These are phyloP conservation scores for Citrus hindsii DNA, from an alignment of 345 rosid genomes.

Conservation along the genomic window DNA sequence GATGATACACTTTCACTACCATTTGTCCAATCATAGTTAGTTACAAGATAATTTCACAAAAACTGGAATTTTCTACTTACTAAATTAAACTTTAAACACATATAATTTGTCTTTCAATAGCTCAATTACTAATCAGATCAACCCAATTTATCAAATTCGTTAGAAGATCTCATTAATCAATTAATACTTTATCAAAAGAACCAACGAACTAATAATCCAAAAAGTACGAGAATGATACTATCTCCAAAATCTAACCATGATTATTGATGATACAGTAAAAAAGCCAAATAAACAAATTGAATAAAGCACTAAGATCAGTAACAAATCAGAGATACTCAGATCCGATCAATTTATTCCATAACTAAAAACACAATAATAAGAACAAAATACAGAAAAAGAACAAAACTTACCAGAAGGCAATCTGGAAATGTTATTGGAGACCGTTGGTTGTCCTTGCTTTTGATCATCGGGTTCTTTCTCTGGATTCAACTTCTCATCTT, in stretches of 20 bases:
- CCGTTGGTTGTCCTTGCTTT: conserved; percentile 44
- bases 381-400: neutral
- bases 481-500: conserved; percentile 73
- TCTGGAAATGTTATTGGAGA: conserved; percentile 57
- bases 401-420: conserved; percentile 65
- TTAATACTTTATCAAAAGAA: neutral
- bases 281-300: neutral
- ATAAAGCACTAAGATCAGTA: conserved; percentile 2
- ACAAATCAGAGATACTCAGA: conserved; percentile 24
- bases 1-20: neutral
- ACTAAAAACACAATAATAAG: neutral
- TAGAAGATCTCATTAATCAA: conserved; percentile 25
- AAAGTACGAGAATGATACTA: neutral
- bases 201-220: conserved; percentile 1
- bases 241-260: neutral
- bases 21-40: neutral
- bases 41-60: neutral
- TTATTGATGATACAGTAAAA: conserved; percentile 1
- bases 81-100: neutral
- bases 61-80: neutral
- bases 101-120: neutral
- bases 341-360: conserved; percentile 37
- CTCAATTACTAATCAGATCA: conserved; percentile 31
- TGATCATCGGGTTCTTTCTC: conserved; percentile 51
- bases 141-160: conserved; percentile 27